phyloP scores from a whole-genome alignment of 2,329 filamentous ascomycete genomes.

The Hymenoscyphus fraxineus region DNA sequence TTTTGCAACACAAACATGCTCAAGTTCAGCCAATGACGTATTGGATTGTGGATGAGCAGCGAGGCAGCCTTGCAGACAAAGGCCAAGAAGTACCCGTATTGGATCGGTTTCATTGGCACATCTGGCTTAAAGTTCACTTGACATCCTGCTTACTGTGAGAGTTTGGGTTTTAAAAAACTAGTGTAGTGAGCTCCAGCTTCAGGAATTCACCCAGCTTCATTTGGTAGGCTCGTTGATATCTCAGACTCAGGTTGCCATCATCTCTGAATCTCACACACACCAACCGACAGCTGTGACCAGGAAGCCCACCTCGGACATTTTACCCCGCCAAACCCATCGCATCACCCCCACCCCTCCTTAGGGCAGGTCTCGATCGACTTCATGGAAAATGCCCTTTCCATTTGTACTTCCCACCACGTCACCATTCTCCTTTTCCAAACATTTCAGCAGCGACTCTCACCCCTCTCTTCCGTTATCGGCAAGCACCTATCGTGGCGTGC shows the following conservation, averaged over 20 bases:
- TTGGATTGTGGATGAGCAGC: background rate
- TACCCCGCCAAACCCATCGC: background rate
- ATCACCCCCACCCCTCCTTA: background rate
- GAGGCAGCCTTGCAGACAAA: conserved; percentile 7
- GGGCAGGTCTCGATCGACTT: background rate
- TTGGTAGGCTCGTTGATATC: background rate
- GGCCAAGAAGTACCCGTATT: background rate
- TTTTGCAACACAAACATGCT: background rate
- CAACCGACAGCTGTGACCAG: background rate
- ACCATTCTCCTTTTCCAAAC: conserved; percentile 74
- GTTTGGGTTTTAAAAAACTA: background rate
- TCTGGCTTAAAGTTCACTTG: background rate
- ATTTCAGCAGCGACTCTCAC: conserved; percentile 75
- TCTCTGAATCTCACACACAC: background rate
- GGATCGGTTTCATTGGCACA: background rate
- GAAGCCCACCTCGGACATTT: background rate
- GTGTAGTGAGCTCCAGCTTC: background rate
- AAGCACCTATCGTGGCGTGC: conserved; percentile 77
- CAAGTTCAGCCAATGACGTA: conserved; percentile 12
- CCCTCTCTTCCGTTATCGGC: conserved; percentile 81
- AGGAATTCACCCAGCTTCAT: background rate
- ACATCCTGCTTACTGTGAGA: background rate
- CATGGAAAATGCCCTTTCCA: conserved; percentile 72
- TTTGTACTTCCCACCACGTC: conserved; percentile 89
- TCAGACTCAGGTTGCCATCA: background rate